Evolutionary conservation across 495 filamentous ascomycete species (phyloP).

Genomic region (Cetradonia linearis): DNA sequence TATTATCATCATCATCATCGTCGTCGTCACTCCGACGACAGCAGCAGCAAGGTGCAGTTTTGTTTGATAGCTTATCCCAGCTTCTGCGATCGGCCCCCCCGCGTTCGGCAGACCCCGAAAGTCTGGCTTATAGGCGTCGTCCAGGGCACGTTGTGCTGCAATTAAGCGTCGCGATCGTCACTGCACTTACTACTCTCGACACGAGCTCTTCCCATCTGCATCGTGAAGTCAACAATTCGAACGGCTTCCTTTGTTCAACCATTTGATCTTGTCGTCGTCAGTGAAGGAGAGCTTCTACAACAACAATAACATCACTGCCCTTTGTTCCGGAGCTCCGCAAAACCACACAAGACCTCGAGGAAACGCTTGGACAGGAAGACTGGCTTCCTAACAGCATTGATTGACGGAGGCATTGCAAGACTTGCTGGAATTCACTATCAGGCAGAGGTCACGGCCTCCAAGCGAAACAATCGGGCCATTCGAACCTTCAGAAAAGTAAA

Average conservation of each 20-base stretch:
- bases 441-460: not conserved
- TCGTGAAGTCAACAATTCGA: not conserved
- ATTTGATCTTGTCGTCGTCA: not conserved
- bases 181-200: not conserved
- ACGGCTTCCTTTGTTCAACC: not conserved
- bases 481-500: constrained; percentile 1
- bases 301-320: not conserved
- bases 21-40: not conserved
- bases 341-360: not conserved
- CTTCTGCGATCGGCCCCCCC: constrained; percentile 16
- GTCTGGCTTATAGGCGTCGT: constrained; percentile 15
- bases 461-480: not conserved
- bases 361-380: not conserved
- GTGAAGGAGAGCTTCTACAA: not conserved
- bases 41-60: constrained; percentile 8
- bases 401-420: not conserved
- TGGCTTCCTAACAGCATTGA: not conserved
- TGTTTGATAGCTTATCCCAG: constrained; percentile 4
- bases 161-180: constrained; percentile 9
- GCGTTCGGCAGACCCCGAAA: constrained; percentile 24
- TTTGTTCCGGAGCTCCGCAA: not conserved
- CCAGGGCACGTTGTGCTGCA: constrained; percentile 9
- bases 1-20: not conserved
- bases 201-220: constrained; percentile 9
- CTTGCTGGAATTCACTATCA: not conserved